Base-by-base conservation (phyloP, 1,284 basidiomycete species). In the Malassezia globosa region DNA sequence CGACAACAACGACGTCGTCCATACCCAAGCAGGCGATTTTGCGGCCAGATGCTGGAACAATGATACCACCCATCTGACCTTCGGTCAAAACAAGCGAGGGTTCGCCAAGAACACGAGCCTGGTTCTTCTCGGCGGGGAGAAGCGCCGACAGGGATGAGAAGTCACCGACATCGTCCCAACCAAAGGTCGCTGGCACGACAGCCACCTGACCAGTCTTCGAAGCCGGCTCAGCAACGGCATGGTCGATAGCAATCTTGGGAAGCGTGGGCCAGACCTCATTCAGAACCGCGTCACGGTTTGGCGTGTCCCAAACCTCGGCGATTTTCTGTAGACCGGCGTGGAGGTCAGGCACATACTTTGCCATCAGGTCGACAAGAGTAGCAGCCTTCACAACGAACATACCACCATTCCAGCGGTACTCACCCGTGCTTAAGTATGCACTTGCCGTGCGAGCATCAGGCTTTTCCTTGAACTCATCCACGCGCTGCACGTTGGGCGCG, bases 161-260 rank as follows among this genome's bases (percentile, higher is more conserved):
- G 48, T 71, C 69, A 26, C 69, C 69, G 13, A 71, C 69, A 33
- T 71, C 69, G 41, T 71, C 69, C 69, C 69, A 71, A 52, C 69
- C 69, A 25, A 71, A 71, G 2, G 69, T 71, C 25, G 69, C 69
- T 0, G 69, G 69, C 1, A 71, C 58, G 8, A 71, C 69, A 2
- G 69, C 69, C 11, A 71, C 69, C 42, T 64, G 60, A 33, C 69
- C 69, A 8, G 58, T 55, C 39, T 59, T 63, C 29, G 64, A 61
- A 8, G 69, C 69, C 1, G 69, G 69, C 52, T 71, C 69, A 10
- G 69, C 69, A 2, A 71, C 66, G 16, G 69, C 69, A 39, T 71
- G 69, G 47, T 71, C 69, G 36, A 71, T 71, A 10, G 69, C 69
- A 33, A 71, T 71, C 60, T 71, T 71, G 43, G 64, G 60, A 25